Evolutionary conservation across 441 rosid species (phyloP), one percentile per base, ranked within the genome.

Genomic region (Geranium incanum): DNA sequence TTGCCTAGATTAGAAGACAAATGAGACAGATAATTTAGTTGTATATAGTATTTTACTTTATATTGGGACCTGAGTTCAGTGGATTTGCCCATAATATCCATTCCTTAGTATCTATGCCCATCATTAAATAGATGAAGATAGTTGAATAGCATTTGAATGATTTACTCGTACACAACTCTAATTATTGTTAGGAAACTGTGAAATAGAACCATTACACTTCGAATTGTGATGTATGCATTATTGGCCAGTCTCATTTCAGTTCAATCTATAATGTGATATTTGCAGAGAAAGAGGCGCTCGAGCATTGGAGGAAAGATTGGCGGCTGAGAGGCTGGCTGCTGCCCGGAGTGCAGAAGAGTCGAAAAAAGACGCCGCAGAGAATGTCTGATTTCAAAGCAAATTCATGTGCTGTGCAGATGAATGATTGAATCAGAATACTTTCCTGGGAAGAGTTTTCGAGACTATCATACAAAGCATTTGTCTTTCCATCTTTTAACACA

Each of bases 281-380:
- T 86, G 90, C 93, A 92, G 99, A 81, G 97, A 95, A 86, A 88
- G 97, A 77, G 99, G 99, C 36, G 98, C 97, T 13, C 85, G 97
- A 67, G 98, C 98, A 6, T 80, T 95, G 63, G 98, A 95, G 81
- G 99, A 92, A 84, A 89, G 98, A 82, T 87, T 95, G 75, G 94
- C 88, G 63, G 78, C 98, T 33, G 98, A 91, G 86, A 84, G 83
- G 76, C 71, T 87, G 81, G 92, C 81, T 50, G 76, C 88, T 70
- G 67, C 83, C 73, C 77, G 57, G 67, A 83, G 81, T 70, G 71
- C 83, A 3, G 88, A 90, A 70, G 97, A 84, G 70, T 73, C 79
- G 2, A 81, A 72, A 68, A 75, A 76, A 76, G 96, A 88, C 74
- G 95, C 81, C 45, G 36, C 80, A 0, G 95, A 89, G 70, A 87